Conservation (phyloP, 2,329 filamentous ascomycete species). For the Plenodomus tracheiphilus region DNA sequence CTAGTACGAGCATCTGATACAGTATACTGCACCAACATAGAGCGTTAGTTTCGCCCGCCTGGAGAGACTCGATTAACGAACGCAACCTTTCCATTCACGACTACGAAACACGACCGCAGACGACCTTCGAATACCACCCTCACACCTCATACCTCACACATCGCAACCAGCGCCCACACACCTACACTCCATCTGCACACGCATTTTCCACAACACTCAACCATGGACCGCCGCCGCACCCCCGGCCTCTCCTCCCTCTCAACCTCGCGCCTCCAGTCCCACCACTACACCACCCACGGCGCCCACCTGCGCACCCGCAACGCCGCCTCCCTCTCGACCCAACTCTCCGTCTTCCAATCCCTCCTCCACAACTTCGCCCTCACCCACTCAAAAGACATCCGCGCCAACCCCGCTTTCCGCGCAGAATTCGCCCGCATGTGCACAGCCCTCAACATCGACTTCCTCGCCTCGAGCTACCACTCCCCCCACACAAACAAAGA, state of each 20-base stretch:
- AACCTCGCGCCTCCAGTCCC: constrained; percentile 65
- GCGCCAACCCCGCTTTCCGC: constrained; percentile 90
- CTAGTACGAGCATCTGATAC: too few relatives aligned
- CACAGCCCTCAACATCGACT: constrained; percentile 93
- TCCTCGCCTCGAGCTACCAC: constrained; percentile 64
- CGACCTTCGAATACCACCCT: too few relatives aligned
- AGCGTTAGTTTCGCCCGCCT: too few relatives aligned
- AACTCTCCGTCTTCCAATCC: constrained; percentile 94
- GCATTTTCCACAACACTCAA: constrained; percentile 1
- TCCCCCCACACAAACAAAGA: too few relatives aligned
- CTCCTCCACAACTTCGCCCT: constrained; percentile 93
- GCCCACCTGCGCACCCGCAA: constrained; percentile 83
- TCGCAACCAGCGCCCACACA: not conserved
- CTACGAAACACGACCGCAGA: too few relatives aligned
- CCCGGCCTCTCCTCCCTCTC: constrained; percentile 81
- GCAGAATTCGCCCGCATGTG: constrained; percentile 99
- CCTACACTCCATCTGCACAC: not conserved
- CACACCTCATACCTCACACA: not conserved
- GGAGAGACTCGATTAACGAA: too few relatives aligned
- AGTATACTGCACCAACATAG: too few relatives aligned
- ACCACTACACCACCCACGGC: constrained; percentile 90
- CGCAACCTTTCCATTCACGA: too few relatives aligned
- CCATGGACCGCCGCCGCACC: constrained; percentile 67
- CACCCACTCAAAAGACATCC: constrained; percentile 94
- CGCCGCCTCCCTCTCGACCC: constrained; percentile 82